Conservation (phyloP, 2,329 filamentous ascomycete genomes). For the Alternaria conjuncta region DNA sequence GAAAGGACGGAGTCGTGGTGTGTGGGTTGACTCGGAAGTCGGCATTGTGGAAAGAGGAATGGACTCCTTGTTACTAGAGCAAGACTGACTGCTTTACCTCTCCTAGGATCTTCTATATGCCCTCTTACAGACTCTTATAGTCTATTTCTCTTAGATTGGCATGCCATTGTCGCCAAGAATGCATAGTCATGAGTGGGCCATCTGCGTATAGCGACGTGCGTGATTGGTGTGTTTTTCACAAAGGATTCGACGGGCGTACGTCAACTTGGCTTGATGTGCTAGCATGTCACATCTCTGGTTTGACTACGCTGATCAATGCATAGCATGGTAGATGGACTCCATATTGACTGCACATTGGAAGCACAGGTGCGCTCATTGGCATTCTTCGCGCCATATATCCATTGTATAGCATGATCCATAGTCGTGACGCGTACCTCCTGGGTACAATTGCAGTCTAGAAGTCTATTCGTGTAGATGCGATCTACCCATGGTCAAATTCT, state of each 20-base stretch:
- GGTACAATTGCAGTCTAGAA: neutral
- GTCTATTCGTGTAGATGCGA: neutral
- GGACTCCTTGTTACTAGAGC: neutral
- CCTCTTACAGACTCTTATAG: neutral
- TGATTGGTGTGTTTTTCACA: conserved; percentile 1
- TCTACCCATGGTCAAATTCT: neutral
- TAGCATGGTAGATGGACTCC: neutral
- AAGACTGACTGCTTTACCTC: neutral
- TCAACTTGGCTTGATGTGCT: neutral
- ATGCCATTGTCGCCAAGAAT: neutral
- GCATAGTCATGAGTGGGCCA: neutral
- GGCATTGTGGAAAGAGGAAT: neutral
- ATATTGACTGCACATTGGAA: neutral
- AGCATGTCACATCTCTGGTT: neutral
- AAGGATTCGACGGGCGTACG: neutral
- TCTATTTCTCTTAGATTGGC: neutral
- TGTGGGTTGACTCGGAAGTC: neutral
- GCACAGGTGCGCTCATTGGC: neutral
- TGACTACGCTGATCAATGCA: neutral
- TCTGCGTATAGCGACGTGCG: neutral
- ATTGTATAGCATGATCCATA: neutral
- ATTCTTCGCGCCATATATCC: neutral
- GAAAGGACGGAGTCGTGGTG: neutral
- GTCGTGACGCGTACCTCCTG: neutral
- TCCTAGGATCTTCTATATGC: neutral